phyloP scores from a whole-genome alignment of 345 rosid species.

The Lepidium aucheri region DNA sequence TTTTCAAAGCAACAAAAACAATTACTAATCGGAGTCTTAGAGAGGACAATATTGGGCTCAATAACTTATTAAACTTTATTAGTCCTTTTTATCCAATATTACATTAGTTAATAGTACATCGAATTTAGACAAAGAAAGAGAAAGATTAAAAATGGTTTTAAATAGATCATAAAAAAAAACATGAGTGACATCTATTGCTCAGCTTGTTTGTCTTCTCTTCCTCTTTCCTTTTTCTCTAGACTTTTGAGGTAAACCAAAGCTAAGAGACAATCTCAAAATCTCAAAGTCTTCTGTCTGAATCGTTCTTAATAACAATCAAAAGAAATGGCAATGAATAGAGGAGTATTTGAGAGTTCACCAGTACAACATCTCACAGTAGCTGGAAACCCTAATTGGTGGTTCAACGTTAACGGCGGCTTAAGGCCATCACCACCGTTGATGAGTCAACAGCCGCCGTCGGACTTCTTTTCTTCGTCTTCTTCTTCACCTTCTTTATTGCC shows the following conservation, averaged over 20 bases:
- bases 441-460: constrained; percentile 30
- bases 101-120: constrained; percentile 25
- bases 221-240: not conserved
- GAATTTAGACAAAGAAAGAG: constrained; percentile 7
- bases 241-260: constrained; percentile 27
- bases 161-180: constrained; percentile 4
- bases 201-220: constrained; percentile 11
- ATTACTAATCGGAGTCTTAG: too few species aligned
- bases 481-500: constrained; percentile 33
- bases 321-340: constrained; percentile 23
- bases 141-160: not conserved
- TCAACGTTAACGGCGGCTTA: constrained; percentile 34
- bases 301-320: constrained; percentile 22
- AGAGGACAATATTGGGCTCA: not conserved
- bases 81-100: not conserved
- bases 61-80: not conserved
- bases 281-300: constrained; percentile 30
- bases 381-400: constrained; percentile 74
- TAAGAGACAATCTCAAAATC: constrained; percentile 22
- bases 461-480: constrained; percentile 24
- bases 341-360: constrained; percentile 60
- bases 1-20: too few species aligned
- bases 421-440: constrained; percentile 38
- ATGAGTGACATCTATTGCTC: not conserved
- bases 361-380: constrained; percentile 58